Conservation (phyloP, 2,329 filamentous ascomycete species). For the Fusarium dimerum region DNA sequence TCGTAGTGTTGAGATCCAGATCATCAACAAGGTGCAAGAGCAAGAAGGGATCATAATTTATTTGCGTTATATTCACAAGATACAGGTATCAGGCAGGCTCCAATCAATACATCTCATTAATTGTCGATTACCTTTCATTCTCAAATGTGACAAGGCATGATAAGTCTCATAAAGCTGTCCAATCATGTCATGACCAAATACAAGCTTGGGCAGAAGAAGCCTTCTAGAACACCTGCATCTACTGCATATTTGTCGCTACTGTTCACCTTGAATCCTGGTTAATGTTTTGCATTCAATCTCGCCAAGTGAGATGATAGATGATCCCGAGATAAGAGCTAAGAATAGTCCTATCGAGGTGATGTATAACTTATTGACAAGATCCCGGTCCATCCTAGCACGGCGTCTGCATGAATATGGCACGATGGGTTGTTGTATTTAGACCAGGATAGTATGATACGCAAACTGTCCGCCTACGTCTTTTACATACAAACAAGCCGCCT, state of each 20-base stretch:
- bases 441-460: too few relatives aligned
- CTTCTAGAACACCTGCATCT: background rate
- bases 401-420: background rate
- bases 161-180: background rate
- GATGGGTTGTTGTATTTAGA: too few relatives aligned
- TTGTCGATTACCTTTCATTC: background rate
- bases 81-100: slow-evolving; percentile 10
- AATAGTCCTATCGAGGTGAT: background rate
- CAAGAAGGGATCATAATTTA: slow-evolving; percentile 2
- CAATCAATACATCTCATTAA: slow-evolving; percentile 1
- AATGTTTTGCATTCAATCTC: background rate
- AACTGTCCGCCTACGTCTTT: too few relatives aligned
- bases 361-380: background rate
- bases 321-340: background rate
- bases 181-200: background rate
- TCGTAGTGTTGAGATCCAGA: background rate
- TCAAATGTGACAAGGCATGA: background rate
- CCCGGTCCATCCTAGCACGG: background rate
- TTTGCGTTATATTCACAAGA: background rate
- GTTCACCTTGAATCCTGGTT: background rate
- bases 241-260: background rate
- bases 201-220: background rate
- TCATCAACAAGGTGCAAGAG: background rate
- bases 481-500: too few relatives aligned
- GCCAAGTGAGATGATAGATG: background rate